These are phyloP conservation scores for Thecaphora thlaspeos DNA, from an alignment of 1,284 basidiomycete species.

Conservation along the genomic window DNA sequence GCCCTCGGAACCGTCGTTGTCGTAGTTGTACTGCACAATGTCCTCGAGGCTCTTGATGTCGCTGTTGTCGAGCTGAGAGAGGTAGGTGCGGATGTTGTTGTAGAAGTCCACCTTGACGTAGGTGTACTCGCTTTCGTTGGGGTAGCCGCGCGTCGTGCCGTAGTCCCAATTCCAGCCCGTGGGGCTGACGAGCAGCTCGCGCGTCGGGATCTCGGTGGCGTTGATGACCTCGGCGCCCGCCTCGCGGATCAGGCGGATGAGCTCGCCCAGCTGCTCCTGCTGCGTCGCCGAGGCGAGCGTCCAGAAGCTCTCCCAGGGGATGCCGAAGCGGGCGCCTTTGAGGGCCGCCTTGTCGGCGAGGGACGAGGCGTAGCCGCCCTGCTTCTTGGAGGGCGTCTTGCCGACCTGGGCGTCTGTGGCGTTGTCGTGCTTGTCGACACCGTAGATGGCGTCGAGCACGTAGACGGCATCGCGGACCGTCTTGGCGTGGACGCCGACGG, in stretches of 20 bases:
- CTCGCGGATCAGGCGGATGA: conserved; percentile 12
- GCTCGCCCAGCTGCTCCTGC: conserved; percentile 6
- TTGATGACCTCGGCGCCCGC: conserved; percentile 9
- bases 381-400: conserved; percentile 7
- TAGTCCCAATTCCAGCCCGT: background rate
- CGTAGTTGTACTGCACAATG: conserved; percentile 18
- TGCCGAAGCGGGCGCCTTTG: conserved; percentile 1
- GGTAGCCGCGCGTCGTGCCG: background rate
- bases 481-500: conserved; percentile 22
- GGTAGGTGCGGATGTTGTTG: conserved; percentile 1
- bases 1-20: conserved; percentile 9
- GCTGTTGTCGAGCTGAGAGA: conserved; percentile 9
- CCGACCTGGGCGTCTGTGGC: conserved; percentile 15
- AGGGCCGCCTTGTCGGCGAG: conserved; percentile 9
- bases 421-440: conserved; percentile 19
- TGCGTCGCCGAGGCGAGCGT: conserved; percentile 12
- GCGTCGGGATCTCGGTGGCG: conserved; percentile 1
- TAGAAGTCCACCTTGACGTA: conserved; percentile 1
- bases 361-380: conserved; percentile 15
- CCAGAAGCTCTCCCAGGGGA: conserved; percentile 11
- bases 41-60: conserved; percentile 23
- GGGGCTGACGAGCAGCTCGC: background rate
- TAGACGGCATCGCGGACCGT: conserved; percentile 32
- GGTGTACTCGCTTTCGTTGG: background rate
- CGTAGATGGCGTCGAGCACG: conserved; percentile 28